A percentile compares a stretch with the other conserved stretches of the same genome.
Evolutionary conservation across 2,329 filamentous ascomycete species (phyloP).

Genomic region (Pseudovirgaria hyperparasitica): DNA sequence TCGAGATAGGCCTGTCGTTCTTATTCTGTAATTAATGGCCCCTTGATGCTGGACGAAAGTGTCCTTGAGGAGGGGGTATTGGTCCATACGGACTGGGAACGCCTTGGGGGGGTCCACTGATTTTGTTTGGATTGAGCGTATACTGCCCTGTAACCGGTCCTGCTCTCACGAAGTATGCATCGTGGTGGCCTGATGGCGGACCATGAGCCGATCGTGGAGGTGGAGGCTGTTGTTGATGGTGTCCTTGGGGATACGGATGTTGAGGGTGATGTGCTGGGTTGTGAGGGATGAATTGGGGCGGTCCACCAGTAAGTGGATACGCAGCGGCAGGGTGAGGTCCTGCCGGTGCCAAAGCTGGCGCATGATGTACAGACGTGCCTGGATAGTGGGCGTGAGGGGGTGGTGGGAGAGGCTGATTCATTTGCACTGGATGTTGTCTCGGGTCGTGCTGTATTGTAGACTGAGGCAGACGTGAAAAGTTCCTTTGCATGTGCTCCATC

Average conservation of each 20-base stretch:
- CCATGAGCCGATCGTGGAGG: no score
- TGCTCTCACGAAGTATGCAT: no score
- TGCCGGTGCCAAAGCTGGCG: constrained; percentile 4
- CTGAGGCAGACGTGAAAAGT: not conserved
- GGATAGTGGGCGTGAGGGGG: constrained; percentile 1
- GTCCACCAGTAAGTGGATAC: not conserved
- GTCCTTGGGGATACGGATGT: constrained; percentile 3
- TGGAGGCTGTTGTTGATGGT: constrained; percentile 3
- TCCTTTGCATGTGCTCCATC: constrained; percentile 2
- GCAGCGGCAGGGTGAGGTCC: constrained; percentile 2
- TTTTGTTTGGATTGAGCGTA: no score
- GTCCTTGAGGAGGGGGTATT: no score
- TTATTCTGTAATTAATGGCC: no score
- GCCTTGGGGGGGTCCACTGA: no score
- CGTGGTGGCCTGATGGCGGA: no score
- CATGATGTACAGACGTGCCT: not conserved
- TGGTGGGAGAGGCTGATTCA: constrained; percentile 3
- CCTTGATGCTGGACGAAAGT: no score
- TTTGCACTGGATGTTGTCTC: not conserved
- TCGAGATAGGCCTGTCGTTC: no score
- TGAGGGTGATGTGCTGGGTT: constrained; percentile 1
- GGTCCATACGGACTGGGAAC: no score
- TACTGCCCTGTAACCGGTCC: no score
- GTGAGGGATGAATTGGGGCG: no score
- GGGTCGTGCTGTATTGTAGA: not conserved